Evolutionary conservation across 2,329 filamentous ascomycete species (phyloP).

Genomic region (Colletotrichum tofieldiae): DNA sequence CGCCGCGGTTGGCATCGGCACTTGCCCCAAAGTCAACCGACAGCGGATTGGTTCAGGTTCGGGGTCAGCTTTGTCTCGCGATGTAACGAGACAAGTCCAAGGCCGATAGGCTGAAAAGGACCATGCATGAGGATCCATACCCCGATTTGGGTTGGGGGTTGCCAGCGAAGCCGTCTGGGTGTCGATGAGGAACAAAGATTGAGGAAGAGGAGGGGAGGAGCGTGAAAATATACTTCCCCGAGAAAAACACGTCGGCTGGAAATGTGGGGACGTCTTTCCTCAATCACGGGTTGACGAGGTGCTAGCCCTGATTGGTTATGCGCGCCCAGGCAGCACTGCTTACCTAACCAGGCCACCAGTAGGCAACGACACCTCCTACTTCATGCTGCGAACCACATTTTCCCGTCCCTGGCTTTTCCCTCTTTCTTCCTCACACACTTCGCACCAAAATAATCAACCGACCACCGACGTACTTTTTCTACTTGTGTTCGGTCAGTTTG

Average conservation of each 20-base stretch:
- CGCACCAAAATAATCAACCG: conserved; percentile 77
- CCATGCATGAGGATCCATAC: conserved; percentile 12
- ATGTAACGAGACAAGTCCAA: conserved; percentile 40
- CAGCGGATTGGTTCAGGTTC: neutral
- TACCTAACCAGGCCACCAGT: conserved; percentile 5
- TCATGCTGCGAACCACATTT: conserved; percentile 10
- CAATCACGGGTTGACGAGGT: conserved; percentile 17
- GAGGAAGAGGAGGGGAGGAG: neutral
- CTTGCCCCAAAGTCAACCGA: neutral
- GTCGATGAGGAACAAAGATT: neutral
- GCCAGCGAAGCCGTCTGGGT: neutral
- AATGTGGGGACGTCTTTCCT: conserved; percentile 13
- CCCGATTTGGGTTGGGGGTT: neutral
- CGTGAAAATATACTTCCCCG: conserved; percentile 22
- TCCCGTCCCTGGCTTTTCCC: conserved; percentile 44
- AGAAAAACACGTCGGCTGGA: conserved; percentile 21
- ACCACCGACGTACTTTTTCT: conserved; percentile 57
- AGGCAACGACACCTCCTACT: conserved; percentile 32
- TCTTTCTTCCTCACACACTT: conserved; percentile 60
- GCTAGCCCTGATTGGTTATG: conserved; percentile 29
- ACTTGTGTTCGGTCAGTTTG: conserved; percentile 74
- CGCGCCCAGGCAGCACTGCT: conserved; percentile 6
- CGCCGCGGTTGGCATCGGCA: neutral
- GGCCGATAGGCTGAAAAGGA: conserved; percentile 30
- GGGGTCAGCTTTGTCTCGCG: conserved; percentile 17